Evolutionary conservation across 164 flowering plant genomes (phyloP).

Genomic region (Dillenia turbinata): DNA sequence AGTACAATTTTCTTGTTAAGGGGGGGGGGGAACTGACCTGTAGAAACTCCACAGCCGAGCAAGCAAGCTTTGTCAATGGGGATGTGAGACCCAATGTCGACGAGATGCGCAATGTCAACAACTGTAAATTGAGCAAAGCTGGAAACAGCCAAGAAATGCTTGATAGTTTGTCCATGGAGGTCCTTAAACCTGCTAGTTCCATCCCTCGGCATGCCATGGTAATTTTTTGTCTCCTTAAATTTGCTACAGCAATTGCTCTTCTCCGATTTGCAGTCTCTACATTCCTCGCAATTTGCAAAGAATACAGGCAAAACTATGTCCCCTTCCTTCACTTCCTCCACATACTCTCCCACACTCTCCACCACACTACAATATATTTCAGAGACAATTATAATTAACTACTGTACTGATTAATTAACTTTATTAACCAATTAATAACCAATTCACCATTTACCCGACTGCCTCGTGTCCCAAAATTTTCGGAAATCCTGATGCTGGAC

Average conservation of each 20-base stretch:
- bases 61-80: constrained; percentile 54
- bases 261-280: constrained; percentile 48
- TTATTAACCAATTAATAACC: not conserved
- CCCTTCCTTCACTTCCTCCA: constrained; percentile 48
- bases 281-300: constrained; percentile 45
- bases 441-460: constrained; percentile 38
- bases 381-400: not conserved
- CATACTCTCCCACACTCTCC: constrained; percentile 66
- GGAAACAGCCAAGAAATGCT: constrained; percentile 43
- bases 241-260: constrained; percentile 49
- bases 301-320: constrained; percentile 59
- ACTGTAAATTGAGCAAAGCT: constrained; percentile 66
- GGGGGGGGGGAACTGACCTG: too few relatives aligned
- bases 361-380: constrained; percentile 33
- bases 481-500: constrained; percentile 28
- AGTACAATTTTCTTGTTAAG: too few relatives aligned
- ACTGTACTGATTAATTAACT: not conserved
- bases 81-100: constrained; percentile 27
- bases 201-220: constrained; percentile 40
- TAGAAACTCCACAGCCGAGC: constrained; percentile 66
- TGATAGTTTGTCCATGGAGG: constrained; percentile 28
- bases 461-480: constrained; percentile 72
- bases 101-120: constrained; percentile 42
- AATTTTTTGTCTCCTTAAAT: not conserved
- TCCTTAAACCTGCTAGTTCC: constrained; percentile 45